Base-by-base conservation (phyloP, 73 alveolate genomes). In the Paramecium sonneborni region DNA sequence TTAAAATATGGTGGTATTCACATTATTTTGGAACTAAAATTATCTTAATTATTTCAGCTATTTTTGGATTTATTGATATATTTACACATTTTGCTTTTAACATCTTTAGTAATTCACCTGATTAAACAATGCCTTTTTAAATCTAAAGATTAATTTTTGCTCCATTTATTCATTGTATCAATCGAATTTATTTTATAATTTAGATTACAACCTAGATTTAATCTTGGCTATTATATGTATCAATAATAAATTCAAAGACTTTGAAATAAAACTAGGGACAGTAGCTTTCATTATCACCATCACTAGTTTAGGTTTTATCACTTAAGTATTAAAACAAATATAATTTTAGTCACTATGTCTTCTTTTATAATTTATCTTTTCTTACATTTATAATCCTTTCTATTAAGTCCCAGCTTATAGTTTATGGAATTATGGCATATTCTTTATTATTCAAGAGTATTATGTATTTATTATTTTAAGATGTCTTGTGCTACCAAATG, bases 401-500 rank as follows among this genome's bases (percentile, higher is more conserved):
- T 52, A 6, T 52, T n/a, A 15, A 0, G 32, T 15, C 3, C 68
- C 68, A 18, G 68, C 68, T 0, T 52, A 52, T 52, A 52, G 68
- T 52, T 52, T 52, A 52, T 62, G 84, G 84, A 62, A 62, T 26
- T 62, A 12, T 62, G 34, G 1, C 15, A 62, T 32, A 26, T 62
- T 62, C 24, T 62, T 62, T 46, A 62, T 62, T 11, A 62, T 62
- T 62, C 24, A 26, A 62, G 84, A 62, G 84, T 62, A 62, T 62
- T 9, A 62, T 23, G 10, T 62, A 30, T 62, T 12, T 62, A 48
- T 62, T n/a, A 52, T 52, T 52, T 52, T 5, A 62, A 62, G 84
- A 23, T 30, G 48, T 62, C 44, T 62, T 30, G 24, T 62, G 84
- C 6, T 30, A 32, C 84, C 84, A 3, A 62, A 62, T 62, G 84